phyloP scores from a whole-genome alignment of 192 early-diverging fungal species.

The Fimicolochytrium jonesii region DNA sequence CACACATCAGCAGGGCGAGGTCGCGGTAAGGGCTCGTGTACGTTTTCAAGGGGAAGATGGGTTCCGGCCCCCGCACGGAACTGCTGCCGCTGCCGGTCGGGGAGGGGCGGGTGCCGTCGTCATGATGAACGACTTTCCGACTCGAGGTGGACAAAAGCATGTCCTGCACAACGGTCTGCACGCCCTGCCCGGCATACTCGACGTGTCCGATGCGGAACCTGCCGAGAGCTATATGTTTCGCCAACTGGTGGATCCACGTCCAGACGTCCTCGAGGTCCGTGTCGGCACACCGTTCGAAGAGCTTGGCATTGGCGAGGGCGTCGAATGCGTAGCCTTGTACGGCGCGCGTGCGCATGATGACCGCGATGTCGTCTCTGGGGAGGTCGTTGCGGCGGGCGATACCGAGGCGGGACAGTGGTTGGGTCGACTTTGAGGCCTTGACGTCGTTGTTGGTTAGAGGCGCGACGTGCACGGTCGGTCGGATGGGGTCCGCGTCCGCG shows the following conservation, averaged over 20 bases:
- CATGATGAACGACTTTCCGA: neutral
- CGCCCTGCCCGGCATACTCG: conserved; percentile 28
- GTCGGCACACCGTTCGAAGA: no score
- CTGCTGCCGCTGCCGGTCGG: no score
- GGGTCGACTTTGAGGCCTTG: no score
- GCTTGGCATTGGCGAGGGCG: conserved; percentile 25
- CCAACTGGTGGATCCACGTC: neutral
- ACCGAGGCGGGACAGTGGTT: no score
- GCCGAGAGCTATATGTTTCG: neutral
- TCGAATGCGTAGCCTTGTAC: conserved; percentile 73
- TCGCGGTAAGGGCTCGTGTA: conserved; percentile 23
- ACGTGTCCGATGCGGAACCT: conserved; percentile 13
- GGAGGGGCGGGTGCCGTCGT: no score
- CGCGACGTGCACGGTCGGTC: no score
- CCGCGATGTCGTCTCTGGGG: conserved; percentile 73
- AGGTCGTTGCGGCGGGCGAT: no score
- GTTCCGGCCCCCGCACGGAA: no score
- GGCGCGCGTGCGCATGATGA: conserved; percentile 74
- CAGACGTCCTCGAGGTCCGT: no score
- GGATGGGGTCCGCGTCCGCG: no score
- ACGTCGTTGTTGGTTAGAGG: no score
- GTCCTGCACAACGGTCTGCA: conserved; percentile 30
- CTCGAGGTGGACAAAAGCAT: conserved; percentile 15
- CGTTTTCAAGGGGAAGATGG: conserved; percentile 17
- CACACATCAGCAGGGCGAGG: conserved; percentile 49